A percentile compares a stretch with the other conserved stretches of the same genome.
Evolutionary conservation across 257 asterid species (phyloP).

Genomic region (Petunia secreta): DNA sequence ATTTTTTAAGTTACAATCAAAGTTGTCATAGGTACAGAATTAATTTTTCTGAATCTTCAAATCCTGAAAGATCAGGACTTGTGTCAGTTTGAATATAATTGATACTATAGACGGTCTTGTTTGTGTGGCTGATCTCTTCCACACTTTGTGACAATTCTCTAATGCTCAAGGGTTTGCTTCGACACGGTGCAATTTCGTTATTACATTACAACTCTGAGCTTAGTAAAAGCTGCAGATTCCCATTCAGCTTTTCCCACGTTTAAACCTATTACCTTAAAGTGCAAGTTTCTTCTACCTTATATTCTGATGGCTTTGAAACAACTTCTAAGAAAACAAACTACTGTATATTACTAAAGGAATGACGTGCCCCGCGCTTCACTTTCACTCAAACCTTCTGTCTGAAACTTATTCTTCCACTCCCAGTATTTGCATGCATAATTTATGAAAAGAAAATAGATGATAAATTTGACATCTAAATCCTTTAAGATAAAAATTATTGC

Average conservation of each 20-base stretch:
- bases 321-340: neutral
- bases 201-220: neutral
- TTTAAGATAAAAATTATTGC: neutral
- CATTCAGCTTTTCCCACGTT: constrained; percentile 12
- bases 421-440: neutral
- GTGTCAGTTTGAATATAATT: neutral
- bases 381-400: neutral
- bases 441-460: neutral
- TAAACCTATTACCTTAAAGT: constrained; percentile 1
- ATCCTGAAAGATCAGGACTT: neutral
- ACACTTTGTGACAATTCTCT: neutral
- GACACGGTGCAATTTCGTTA: neutral
- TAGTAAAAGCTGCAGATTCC: neutral
- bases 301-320: constrained; percentile 1
- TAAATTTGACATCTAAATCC: neutral
- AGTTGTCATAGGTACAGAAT: neutral
- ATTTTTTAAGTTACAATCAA: neutral
- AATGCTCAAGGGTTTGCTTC: constrained; percentile 4
- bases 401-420: neutral
- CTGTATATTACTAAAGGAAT: neutral
- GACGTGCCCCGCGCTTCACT: neutral
- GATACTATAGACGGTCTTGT: neutral
- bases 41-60: constrained; percentile 3
- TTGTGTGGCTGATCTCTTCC: neutral
- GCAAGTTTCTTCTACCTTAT: constrained; percentile 1